Evolutionary conservation across 2,329 filamentous ascomycete species (phyloP).

Genomic region (Venturia pyrina): DNA sequence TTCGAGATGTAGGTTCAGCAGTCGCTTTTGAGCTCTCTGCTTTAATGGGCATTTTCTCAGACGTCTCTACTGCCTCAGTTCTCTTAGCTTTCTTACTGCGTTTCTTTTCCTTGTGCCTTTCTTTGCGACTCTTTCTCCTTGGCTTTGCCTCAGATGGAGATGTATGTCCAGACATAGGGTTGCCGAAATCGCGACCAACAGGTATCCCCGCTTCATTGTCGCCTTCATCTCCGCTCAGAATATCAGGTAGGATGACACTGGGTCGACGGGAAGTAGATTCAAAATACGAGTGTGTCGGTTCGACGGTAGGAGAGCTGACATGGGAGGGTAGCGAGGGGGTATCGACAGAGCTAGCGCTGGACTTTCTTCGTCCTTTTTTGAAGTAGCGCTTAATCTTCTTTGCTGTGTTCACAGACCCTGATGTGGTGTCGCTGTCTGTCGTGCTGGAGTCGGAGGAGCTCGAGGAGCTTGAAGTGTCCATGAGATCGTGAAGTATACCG

Average conservation of each 20-base stretch:
- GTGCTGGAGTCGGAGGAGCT: slow-evolving; percentile 36
- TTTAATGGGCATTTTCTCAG: slow-evolving; percentile 6
- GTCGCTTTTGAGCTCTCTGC: neutral
- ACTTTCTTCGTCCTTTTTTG: slow-evolving; percentile 60
- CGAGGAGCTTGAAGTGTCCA: slow-evolving; percentile 58
- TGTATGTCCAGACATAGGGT: neutral
- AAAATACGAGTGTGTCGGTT: slow-evolving; percentile 16
- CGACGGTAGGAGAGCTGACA: slow-evolving; percentile 34
- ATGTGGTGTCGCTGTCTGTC: slow-evolving; percentile 49
- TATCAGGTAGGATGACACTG: slow-evolving; percentile 14
- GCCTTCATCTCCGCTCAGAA: slow-evolving; percentile 45
- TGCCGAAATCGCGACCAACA: neutral
- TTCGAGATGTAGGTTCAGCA: slow-evolving; percentile 22
- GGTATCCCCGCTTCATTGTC: slow-evolving; percentile 33
- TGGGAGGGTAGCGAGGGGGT: slow-evolving; percentile 37
- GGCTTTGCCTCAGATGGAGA: slow-evolving; percentile 25
- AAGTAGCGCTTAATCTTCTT: slow-evolving; percentile 69
- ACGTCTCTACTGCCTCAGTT: neutral
- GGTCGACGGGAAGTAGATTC: slow-evolving; percentile 21
- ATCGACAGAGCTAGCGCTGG: slow-evolving; percentile 60
- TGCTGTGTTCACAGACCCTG: slow-evolving; percentile 60
- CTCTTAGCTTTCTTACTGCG: slow-evolving; percentile 19
- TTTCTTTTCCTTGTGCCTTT: slow-evolving; percentile 38
- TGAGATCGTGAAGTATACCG: slow-evolving; percentile 70
- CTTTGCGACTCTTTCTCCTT: slow-evolving; percentile 29